Evolutionary conservation across 371 early-diverging fungal species (phyloP), one percentile per base, ranked within the genome.

Genomic region (Nematocida displodere): DNA sequence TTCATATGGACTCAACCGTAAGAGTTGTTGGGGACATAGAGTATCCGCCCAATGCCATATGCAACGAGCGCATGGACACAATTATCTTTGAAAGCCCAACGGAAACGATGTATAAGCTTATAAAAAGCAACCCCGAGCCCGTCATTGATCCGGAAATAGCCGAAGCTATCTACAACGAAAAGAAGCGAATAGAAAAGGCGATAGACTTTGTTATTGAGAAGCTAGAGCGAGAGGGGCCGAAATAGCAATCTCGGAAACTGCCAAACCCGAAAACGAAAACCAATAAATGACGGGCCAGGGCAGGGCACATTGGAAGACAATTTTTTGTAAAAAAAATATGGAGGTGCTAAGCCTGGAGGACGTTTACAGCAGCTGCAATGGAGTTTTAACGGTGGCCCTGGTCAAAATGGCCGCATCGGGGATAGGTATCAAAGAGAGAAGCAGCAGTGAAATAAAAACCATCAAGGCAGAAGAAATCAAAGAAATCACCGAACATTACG

Each of bases 401-500:
- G 54, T 84, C 28, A 80, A 77, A 61, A 56, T 84, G 42, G 80
- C 80, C 20, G 52, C 55, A 26, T 71, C 59, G 31, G 81, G 81
- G 1, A 78, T 84, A 39, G 80, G 80, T n/a, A 77, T 84, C 28
- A 82, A 81, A 48, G 39, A 20, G 17, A 28, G 40, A 15, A 36
- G 55, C 20, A 49, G 37, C 8, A 17, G 48, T n/a, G 62, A 79
- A 24, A 63, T 77, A 13, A 42, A 53, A 24, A 77, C 77, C 8
- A 65, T 84, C 15, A 52, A 76, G 33, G 64, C 49, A 58, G 78
- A 80, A 26, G 76, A 79, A 22, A 76, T 84, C 22, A 76, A 64
- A 47, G 75, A 78, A 59, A 77, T 81, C 5, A 80, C 81, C 52
- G 63, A 82, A 53, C 81, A 82, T 56, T 48, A 80, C 55, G 75